Percentiles rank a stretch among this genome's conserved stretches.
phyloP scores from a whole-genome alignment of 1,139 yeast species.

The Nakaseomyces nivariensis region DNA sequence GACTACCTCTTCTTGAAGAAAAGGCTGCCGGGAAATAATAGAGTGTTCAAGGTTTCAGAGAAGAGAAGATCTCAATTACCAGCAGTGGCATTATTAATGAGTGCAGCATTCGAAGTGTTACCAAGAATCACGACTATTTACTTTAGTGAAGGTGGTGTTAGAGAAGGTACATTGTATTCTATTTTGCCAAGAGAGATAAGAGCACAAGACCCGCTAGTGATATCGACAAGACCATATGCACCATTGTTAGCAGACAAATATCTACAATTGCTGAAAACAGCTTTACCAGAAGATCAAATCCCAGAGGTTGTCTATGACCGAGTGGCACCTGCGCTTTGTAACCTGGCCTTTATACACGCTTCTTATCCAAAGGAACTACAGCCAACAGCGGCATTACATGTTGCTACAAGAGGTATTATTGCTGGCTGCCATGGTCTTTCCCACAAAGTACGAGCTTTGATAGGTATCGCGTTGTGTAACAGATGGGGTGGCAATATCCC shows the following conservation, averaged over 20 bases:
- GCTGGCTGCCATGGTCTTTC: conserved; percentile 63
- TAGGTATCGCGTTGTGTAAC: conserved; percentile 60
- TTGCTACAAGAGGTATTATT: conserved; percentile 57
- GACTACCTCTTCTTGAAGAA: conserved; percentile 39
- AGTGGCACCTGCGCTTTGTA: conserved; percentile 56
- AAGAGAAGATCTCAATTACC: conserved; percentile 53
- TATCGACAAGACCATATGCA: conserved; percentile 57
- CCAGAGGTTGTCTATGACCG: conserved; percentile 48
- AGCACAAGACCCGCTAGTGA: conserved; percentile 51
- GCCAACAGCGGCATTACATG: conserved; percentile 57
- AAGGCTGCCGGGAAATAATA: conserved; percentile 33
- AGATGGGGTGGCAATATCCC: conserved; percentile 74
- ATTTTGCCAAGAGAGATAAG: conserved; percentile 44
- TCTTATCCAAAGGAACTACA: conserved; percentile 63
- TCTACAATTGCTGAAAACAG: conserved; percentile 39
- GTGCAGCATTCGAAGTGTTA: conserved; percentile 47
- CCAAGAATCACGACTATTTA: conserved; percentile 51
- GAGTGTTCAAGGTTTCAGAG: conserved; percentile 49
- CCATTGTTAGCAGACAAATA: conserved; percentile 48
- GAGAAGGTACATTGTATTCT: conserved; percentile 60
- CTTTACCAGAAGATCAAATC: conserved; percentile 42
- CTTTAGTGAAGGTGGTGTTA: conserved; percentile 61
- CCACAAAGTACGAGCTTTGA: conserved; percentile 52
- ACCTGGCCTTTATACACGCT: conserved; percentile 59
- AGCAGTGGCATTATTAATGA: conserved; percentile 50